Evolutionary conservation across 2,329 filamentous ascomycete genomes (phyloP), one percentile per base, ranked within the genome.

Genomic region (Cladosporium cucumerinum): DNA sequence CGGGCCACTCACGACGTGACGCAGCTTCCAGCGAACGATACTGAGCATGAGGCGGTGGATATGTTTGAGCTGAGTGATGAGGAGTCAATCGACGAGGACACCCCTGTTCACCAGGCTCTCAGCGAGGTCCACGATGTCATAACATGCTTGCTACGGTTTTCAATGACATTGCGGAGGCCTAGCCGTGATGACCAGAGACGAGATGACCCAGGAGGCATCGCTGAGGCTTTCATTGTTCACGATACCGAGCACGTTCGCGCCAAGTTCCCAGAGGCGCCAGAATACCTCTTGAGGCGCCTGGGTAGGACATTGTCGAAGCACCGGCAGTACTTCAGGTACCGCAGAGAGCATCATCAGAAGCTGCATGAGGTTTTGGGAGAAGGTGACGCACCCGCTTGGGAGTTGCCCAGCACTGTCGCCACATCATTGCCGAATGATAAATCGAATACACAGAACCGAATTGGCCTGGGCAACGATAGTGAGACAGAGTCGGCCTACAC

Each of bases 151-250:
- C 72, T 77, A 60, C 68, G 73, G 2, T 67, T 78, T 1, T 76
- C 74, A 1, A 73, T 75, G 66, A 63, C 72, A 1, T 71, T 78
- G 48, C 67, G 72, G n/a, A 72, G 75, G 57, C 75, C 76, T 11
- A 73, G 72, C 1, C 71, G 72, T 12, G 69, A 73, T n/a, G 72
- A 72, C 28, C 73, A 73, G 34, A 66, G 71, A 18, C 66, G 68
- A 26, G n/a, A 7, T 14, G n/a, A 48, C 5, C 43, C 43, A 48
- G 43, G 11, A 11, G 43, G 43, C n/a, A 12, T 48, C 8, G 43
- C 43, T 16, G n/a, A 48, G 3, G 23, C n/a, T 23, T 48, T 48
- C 23, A n/a, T 48, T 48, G 43, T 16, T 7, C 43, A 25, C 43
- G n/a, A 48, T n/a, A 48, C n/a, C 23, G 23, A 48, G 7, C 43